Evolutionary conservation across 345 rosid genomes (phyloP).

Genomic region (Ceriops decandra): DNA sequence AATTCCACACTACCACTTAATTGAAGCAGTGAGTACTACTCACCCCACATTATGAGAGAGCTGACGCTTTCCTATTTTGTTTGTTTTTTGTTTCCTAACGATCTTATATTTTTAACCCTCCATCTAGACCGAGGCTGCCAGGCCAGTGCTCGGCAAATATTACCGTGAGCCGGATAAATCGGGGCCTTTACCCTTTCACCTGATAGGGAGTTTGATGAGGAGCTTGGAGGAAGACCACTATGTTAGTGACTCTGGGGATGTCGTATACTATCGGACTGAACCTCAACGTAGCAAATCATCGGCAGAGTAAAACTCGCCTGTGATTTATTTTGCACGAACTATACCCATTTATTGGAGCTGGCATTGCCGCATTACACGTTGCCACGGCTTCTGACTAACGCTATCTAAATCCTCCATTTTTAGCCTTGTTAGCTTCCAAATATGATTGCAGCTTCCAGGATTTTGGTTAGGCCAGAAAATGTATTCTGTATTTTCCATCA

Average conservation of each 20-base stretch:
- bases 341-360: background rate
- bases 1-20: constrained; percentile 76
- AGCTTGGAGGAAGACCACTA: constrained; percentile 67
- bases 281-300: constrained; percentile 22
- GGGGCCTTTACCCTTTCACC: constrained; percentile 59
- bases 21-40: constrained; percentile 60
- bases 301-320: background rate
- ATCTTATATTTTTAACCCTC: background rate
- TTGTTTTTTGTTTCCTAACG: background rate
- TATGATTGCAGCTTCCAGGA: no score
- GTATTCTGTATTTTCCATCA: no score
- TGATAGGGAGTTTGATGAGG: constrained; percentile 44
- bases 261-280: constrained; percentile 68
- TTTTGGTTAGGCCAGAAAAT: no score
- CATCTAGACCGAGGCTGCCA: constrained; percentile 61
- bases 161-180: constrained; percentile 74
- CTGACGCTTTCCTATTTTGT: background rate
- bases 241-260: constrained; percentile 70
- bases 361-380: background rate
- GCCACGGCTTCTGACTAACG: background rate
- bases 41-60: no score
- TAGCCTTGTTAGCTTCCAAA: no score
- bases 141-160: constrained; percentile 68
- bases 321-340: background rate
- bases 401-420: no score